Percentiles rank a stretch among this genome's conserved stretches.
Evolutionary conservation across 345 rosid species (phyloP).

Genomic region (Clarkia xantiana): DNA sequence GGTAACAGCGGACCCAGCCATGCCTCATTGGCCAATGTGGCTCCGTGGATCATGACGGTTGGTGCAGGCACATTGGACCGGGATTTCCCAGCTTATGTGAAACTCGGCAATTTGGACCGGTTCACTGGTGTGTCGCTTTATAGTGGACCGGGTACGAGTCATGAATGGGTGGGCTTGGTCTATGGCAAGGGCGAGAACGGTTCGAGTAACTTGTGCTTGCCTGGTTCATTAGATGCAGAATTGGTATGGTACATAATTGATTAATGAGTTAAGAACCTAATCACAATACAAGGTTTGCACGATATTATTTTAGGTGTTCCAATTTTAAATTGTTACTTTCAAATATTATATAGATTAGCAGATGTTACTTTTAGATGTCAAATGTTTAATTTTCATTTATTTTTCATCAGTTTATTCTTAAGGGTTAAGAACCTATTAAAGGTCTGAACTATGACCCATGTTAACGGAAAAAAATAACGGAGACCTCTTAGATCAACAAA

Average conservation of each 20-base stretch:
- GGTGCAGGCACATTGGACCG: constrained; percentile 88
- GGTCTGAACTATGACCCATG: too few species aligned
- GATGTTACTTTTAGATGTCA: too few species aligned
- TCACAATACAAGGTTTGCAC: too few species aligned
- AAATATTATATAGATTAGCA: too few species aligned
- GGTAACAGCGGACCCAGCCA: constrained; percentile 65
- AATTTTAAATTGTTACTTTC: too few species aligned
- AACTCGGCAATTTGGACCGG: constrained; percentile 31
- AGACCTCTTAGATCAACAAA: too few species aligned
- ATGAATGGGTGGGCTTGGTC: constrained; percentile 32
- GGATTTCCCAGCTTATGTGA: constrained; percentile 61
- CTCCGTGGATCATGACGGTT: constrained; percentile 93
- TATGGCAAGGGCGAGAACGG: constrained; percentile 27
- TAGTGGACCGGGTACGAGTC: constrained; percentile 53
- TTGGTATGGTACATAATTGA: not conserved
- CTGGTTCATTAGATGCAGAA: constrained; percentile 50
- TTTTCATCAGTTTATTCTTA: too few species aligned
- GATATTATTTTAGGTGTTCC: too few species aligned
- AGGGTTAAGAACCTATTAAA: too few species aligned
- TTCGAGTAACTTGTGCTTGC: constrained; percentile 48
- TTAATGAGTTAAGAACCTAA: too few species aligned
- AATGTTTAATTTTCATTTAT: too few species aligned
- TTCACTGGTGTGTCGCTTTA: constrained; percentile 61
- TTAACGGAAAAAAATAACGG: too few species aligned
- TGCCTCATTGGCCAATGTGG: constrained; percentile 56